Evolutionary conservation across 495 filamentous ascomycete genomes (phyloP), one percentile per base, ranked within the genome.

Genomic region (Antarctomyces pellizariae): DNA sequence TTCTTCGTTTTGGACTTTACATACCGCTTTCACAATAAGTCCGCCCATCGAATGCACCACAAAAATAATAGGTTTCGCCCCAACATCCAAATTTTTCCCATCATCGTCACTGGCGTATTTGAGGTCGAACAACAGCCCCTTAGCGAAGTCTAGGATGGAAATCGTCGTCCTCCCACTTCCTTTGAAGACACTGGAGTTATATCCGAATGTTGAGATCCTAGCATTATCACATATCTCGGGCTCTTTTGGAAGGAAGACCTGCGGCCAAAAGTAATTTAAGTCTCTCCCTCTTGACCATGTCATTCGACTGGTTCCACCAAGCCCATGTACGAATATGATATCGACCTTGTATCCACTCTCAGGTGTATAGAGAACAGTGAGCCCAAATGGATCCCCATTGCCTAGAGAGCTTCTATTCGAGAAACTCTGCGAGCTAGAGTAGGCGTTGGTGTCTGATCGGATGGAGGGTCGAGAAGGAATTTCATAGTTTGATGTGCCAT

Each of bases 1-100:
- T 13, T 14, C 11, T 17, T 16, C 3, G 22, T 17, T 9, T 16
- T 11, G 13, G n/a, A 8, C 13, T 13, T 15, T 23, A 30, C 26
- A 7, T 27, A 53, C 54, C 47, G 55, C 45, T 25, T 59, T 62
- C 1, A 52, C 37, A 1, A 62, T 36, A 0, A 62, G 32, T 0
- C 55, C 55, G 3, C 55, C 55, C 55, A 58, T 57, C 1, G 41
- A 48, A 34, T 56, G 53, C 4, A 36, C 23, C 25, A 32, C 10
- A 6, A 32, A 9, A 11, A 19, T 25, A 4, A 19, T 28, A 31
- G 6, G 18, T 29, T 11, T 18, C 7, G 11, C 9, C 18, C 19
- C 32, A 3, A 31, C 25, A 15, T 31, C 13, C 7, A 31, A 15
- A 2, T 31, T 20, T 12, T 27, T n/a, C 7, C 14, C 23, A 17